Base-by-base conservation (phyloP, 75 land plant species). In the Gnetum montanum region DNA sequence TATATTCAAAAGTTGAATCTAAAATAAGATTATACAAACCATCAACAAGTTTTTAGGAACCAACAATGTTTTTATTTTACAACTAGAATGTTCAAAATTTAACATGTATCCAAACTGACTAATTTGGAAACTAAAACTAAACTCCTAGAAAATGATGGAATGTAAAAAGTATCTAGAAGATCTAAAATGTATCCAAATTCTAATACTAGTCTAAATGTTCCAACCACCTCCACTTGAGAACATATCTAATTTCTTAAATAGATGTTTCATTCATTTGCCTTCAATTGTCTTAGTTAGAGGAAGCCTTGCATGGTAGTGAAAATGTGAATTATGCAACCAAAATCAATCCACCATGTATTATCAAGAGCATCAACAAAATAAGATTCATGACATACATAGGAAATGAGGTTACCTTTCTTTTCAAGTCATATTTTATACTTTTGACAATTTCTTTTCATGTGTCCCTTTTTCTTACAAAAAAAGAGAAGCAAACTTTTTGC, bases 281-380 rank as follows among this genome's bases (percentile, higher is more conserved):
- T 63, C 38, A 38, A 18, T 54, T 18, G 20, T 48, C 49, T 11
- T 34, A 4, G 45, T 31, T 20, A 25, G 50, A 43, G 4, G 45
- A 64, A 64, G 31, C 67, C 67, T 47, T 54, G 35, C 49, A 52
- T 30, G 12, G 8, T 55, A 54, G 53, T 43, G 13, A 36, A 54
- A n/a, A 64, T 25, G 54, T 54, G 66, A 43, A 15, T 64, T 19
- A 35, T 55, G 24, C 23, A 31, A 18, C 48, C 33, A 64, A 24
- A 63, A 49, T 52, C 54, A 37, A 63, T 31, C 54, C 34, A 61
- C 36, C 53, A 61, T 18, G 36, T 47, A 61, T 49, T 61, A 61
- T 15, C 25, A 59, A 13, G 7, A 41, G 22, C 7, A 8, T 36
- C 12, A 41, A n/a, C 27, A 4, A 59, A 18, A 59, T 51, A 25